Evolutionary conservation across 108 stramenopile genomes (phyloP).

Genomic region (Nannochloropsis oceanica): DNA sequence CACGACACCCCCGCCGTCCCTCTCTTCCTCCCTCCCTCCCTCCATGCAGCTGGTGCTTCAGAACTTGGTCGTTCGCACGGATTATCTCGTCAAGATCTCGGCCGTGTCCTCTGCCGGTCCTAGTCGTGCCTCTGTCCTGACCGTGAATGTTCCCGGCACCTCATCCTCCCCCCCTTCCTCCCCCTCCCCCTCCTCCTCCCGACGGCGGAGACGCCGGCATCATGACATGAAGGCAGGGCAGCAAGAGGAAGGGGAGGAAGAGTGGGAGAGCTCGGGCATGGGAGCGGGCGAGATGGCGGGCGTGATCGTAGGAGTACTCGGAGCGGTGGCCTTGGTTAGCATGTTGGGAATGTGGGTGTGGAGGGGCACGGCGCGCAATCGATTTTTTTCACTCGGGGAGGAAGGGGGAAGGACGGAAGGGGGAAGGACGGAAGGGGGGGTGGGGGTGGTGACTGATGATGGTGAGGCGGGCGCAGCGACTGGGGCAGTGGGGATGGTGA

Average conservation of each 20-base stretch:
- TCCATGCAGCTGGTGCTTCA: background rate
- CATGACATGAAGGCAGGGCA: background rate
- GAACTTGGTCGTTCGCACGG: background rate
- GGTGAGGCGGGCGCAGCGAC: background rate
- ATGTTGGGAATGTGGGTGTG: background rate
- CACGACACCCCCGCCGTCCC: background rate
- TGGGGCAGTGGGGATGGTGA: background rate
- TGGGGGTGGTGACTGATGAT: background rate
- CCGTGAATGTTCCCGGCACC: background rate
- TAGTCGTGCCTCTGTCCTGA: background rate
- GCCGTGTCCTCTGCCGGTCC: background rate
- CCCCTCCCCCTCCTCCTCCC: background rate
- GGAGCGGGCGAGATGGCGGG: background rate
- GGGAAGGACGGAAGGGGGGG: background rate
- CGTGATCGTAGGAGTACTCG: background rate
- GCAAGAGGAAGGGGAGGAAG: background rate
- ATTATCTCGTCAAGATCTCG: background rate
- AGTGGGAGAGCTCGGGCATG: background rate
- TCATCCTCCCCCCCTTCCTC: background rate
- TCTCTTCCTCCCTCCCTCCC: background rate
- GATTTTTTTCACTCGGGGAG: background rate
- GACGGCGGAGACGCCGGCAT: too few species aligned
- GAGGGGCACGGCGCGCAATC: background rate
- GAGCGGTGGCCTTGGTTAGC: background rate
- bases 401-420: background rate